Evolutionary conservation across 2,329 filamentous ascomycete species (phyloP), one percentile per base, ranked within the genome.

Genomic region (Zymoseptoria ardabiliae): DNA sequence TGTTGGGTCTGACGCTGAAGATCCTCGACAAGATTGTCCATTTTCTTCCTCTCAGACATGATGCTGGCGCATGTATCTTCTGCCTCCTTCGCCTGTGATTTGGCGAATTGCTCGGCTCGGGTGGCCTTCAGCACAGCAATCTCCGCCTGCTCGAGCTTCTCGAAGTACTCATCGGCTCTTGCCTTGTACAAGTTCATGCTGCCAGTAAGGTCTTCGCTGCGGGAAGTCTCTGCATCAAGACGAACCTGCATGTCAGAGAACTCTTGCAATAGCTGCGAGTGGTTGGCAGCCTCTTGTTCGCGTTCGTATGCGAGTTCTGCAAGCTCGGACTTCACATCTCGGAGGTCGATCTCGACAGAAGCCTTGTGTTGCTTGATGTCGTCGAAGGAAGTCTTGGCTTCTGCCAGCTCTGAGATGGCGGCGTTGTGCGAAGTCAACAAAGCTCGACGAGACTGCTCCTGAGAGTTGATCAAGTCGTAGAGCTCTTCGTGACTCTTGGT

Each of bases 141-240:
- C 74, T 99, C 93, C 17, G 94, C 94, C 72, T 97, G 93, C 74
- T 99, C 93, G 20, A 99, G 84, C 76, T 96, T 97, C 78, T 86
- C 89, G 76, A 97, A 99, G 75, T 99, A 97, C 72, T 97, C 93
- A 70, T 97, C 91, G 3, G 93, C 89, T 50, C 93, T 86, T 63
- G 85, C 86, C 81, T 96, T 97, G 81, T 97, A 99, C 62, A 97
- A 78, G 61, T 85, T 87, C 50, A 97, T 82, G 72, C 89, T 96
- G 2, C 91, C 88, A 7, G 85, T 86, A 51, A 96, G 86, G 73
- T 99, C 93, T 25, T 87, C 84, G 25, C 93, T 81, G 72, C 89
- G 93, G 0, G 91, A 96, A 0, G 86, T 85, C 75, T 97, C 94
- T 5, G 89, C 87, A 71, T 97, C 94, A 17, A 97, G 82, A 52